Percentiles rank a stretch among this genome's conserved stretches.
phyloP scores from a whole-genome alignment of 2,329 filamentous ascomycete species.

The Rasamsonia emersonii region DNA sequence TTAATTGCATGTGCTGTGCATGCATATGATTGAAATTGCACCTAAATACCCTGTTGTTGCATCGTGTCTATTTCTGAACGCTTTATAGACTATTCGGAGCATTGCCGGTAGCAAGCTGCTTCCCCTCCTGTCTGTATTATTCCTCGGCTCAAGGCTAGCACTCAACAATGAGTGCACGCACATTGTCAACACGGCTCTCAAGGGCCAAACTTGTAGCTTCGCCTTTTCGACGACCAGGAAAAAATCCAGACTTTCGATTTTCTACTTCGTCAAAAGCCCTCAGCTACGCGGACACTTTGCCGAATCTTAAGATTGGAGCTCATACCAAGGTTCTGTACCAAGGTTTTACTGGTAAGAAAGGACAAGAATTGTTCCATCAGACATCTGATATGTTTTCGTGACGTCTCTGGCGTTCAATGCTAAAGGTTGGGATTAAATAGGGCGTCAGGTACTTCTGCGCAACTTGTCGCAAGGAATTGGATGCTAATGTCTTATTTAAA shows the following conservation, averaged over 20 bases:
- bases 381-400: no score
- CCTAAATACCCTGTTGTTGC: no score
- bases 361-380: no score
- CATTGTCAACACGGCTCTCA: constrained; percentile 15
- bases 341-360: constrained; percentile 53
- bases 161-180: background rate
- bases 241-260: constrained; percentile 14
- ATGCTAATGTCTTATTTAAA: constrained; percentile 23
- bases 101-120: no score
- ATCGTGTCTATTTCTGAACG: no score
- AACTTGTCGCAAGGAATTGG: background rate
- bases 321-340: constrained; percentile 63
- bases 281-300: constrained; percentile 53
- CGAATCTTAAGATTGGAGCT: constrained; percentile 57
- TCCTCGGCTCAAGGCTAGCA: no score
- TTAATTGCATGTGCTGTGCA: no score
- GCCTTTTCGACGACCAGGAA: constrained; percentile 3
- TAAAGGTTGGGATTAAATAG: constrained; percentile 16
- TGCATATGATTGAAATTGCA: no score
- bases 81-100: no score
- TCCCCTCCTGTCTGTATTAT: no score
- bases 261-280: constrained; percentile 21
- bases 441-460: constrained; percentile 23
- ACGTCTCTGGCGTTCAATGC: no score
- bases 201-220: constrained; percentile 5